Conservation (phyloP, 2,329 filamentous ascomycete species). For the Colletotrichum euphorbiae region DNA sequence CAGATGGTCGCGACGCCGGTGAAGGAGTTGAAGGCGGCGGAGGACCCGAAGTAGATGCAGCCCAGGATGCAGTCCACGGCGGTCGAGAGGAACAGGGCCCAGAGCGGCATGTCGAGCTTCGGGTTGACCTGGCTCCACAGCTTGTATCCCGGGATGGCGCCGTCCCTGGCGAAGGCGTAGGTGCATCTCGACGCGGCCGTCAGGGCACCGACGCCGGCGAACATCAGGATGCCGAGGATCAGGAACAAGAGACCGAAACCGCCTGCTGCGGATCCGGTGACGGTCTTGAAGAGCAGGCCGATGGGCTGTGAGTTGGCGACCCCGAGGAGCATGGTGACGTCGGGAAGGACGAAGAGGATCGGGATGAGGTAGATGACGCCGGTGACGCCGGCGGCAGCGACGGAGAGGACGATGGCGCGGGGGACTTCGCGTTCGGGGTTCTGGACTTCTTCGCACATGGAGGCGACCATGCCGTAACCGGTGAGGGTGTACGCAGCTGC, state of each 20-base stretch:
- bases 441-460: constrained; percentile 80
- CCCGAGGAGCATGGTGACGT: constrained; percentile 70
- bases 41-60: constrained; percentile 82
- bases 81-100: constrained; percentile 75
- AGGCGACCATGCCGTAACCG: constrained; percentile 77
- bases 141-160: constrained; percentile 76
- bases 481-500: constrained; percentile 69
- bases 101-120: constrained; percentile 75
- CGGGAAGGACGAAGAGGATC: constrained; percentile 80
- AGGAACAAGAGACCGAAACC: constrained; percentile 82
- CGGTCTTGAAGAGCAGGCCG: constrained; percentile 79
- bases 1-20: constrained; percentile 85
- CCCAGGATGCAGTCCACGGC: constrained; percentile 77
- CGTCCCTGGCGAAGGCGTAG: constrained; percentile 81
- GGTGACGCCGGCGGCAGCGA: constrained; percentile 74
- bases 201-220: constrained; percentile 79
- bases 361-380: constrained; percentile 77
- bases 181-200: constrained; percentile 81
- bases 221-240: constrained; percentile 80
- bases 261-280: constrained; percentile 77
- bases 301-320: constrained; percentile 82
- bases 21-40: constrained; percentile 82
- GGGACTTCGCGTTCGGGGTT: constrained; percentile 76
- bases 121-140: constrained; percentile 75
- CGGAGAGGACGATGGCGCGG: constrained; percentile 76